Evolutionary conservation across 306 rosid species (phyloP).

Genomic region (Ormosia emarginata): DNA sequence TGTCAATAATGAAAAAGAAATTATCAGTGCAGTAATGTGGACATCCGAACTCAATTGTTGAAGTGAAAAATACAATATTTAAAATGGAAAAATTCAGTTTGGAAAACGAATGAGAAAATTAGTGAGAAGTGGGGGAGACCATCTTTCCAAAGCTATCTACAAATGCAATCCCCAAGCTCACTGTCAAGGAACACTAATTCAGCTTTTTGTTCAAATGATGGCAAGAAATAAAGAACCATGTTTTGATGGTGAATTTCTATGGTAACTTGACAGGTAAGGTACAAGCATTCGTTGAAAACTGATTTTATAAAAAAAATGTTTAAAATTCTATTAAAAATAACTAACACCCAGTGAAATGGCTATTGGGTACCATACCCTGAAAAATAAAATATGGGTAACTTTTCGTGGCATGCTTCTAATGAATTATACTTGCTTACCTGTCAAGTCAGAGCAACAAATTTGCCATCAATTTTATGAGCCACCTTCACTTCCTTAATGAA

Average conservation of each 20-base stretch:
- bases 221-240: slow-evolving; percentile 7
- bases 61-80: too few relatives aligned
- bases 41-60: slow-evolving; percentile 13
- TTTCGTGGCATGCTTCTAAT: neutral
- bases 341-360: too few relatives aligned
- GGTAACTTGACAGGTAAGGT: neutral
- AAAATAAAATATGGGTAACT: neutral
- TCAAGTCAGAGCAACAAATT: slow-evolving; percentile 18
- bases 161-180: neutral
- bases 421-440: slow-evolving; percentile 17
- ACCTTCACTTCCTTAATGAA: slow-evolving; percentile 27
- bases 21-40: neutral
- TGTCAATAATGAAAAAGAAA: slow-evolving; percentile 19
- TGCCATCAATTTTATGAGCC: slow-evolving; percentile 29
- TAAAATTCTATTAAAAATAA: neutral
- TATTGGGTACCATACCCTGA: neutral
- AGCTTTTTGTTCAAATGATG: slow-evolving; percentile 26
- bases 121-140: neutral
- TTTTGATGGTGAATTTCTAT: neutral
- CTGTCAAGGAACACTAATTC: slow-evolving; percentile 8
- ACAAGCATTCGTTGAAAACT: neutral
- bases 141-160: neutral
- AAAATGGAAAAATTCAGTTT: neutral
- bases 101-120: neutral
- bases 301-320: neutral